phyloP scores from a whole-genome alignment of 1,284 basidiomycete genomes.

The Schizophyllum amplum region DNA sequence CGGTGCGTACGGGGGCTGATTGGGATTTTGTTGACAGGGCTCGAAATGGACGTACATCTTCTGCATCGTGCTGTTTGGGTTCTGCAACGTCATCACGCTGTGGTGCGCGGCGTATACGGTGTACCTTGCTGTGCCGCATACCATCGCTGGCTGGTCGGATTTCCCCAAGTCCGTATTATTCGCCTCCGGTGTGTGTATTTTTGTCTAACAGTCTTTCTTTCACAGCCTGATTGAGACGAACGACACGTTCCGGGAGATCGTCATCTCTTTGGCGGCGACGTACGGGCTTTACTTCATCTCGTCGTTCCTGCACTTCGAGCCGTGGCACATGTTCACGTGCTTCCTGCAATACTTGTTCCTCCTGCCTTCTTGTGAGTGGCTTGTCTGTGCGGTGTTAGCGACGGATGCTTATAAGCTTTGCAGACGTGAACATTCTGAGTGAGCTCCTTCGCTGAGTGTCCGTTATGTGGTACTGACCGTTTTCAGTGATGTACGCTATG shows the following conservation, averaged over 20 bases:
- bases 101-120: constrained; percentile 89
- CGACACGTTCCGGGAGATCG: constrained; percentile 72
- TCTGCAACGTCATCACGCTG: constrained; percentile 71
- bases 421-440: constrained; percentile 85
- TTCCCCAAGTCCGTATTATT: constrained; percentile 44
- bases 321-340: constrained; percentile 92
- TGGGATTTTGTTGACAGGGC: constrained; percentile 34
- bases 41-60: constrained; percentile 79
- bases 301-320: constrained; percentile 82
- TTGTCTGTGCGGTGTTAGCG: constrained; percentile 7
- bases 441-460: constrained; percentile 13
- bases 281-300: constrained; percentile 86
- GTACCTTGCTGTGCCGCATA: constrained; percentile 76
- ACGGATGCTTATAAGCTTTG: constrained; percentile 16
- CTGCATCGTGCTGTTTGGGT: constrained; percentile 66
- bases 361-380: constrained; percentile 55
- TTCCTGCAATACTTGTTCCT: constrained; percentile 83
- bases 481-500: constrained; percentile 79
- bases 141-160: constrained; percentile 63
- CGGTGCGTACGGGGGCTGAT: constrained; percentile 3
- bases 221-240: constrained; percentile 54
- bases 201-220: constrained; percentile 9
- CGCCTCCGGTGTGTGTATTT: constrained; percentile 2
- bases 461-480: constrained; percentile 1
- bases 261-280: constrained; percentile 73